Base-by-base conservation (phyloP, 306 rosid species). In the Betula pendula region DNA sequence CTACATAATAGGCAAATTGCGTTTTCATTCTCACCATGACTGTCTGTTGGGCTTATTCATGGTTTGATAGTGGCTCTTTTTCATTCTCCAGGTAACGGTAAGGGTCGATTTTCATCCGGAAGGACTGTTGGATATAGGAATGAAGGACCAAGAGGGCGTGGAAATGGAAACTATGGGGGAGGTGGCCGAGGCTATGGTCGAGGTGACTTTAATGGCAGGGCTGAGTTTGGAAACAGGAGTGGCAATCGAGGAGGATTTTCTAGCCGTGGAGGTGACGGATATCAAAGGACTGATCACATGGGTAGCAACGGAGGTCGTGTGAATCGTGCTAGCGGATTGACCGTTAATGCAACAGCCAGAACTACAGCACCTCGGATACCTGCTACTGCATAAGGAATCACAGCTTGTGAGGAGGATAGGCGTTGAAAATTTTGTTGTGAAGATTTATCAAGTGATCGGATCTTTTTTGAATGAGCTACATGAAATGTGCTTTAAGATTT, bases 71-170 rank as follows among this genome's bases (percentile, higher is more conserved):
- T 45, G 65, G 3, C 58, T 81, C 15, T 76, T 49, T 43, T 77
- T 77, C 15, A 48, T n/a, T 52, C 25, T 81, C 31, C 86, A 93
- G 98, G 91, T 58, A 86, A 86, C 65, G 71, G 65, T 73, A 86
- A 89, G 82, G 90, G 89, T 50, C 87, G 91, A 59, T 90, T 81
- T 85, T 19, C 77, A 29, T 71, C 93, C 13, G 93, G 86, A 70
- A 87, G 97, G 83, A 88, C 85, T 0, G 77, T 79, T 2, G 89
- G 88, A 19, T 89, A 80, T 81, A 87, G 93, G 85, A 83, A 59
- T n/a, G 96, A 90, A 5, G 97, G 91, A 52, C 78, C 75, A 69
- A 88, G 96, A 85, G 96, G 90, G 24, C 95, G 93, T 52, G 96
- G 92, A 68, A 88, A 81, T 70, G 96, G 92, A 58, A 88, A 80